phyloP scores from a whole-genome alignment of 2,329 filamentous ascomycete genomes.

The Dryadomyces quercivorus region DNA sequence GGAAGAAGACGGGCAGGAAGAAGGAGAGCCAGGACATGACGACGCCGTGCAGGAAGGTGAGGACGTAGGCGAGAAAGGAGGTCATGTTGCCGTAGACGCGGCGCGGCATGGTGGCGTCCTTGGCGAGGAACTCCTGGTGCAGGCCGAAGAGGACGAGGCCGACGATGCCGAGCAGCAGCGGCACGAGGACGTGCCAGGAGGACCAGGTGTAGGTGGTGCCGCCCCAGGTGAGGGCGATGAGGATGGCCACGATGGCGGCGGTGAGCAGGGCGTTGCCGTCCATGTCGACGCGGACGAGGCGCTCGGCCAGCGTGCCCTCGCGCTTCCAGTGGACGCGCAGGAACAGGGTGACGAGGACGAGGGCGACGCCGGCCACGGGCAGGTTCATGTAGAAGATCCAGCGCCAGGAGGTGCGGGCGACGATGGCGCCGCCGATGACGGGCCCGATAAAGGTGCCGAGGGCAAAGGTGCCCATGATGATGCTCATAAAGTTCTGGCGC shows the following conservation, averaged over 20 bases:
- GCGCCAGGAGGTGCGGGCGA: slow-evolving; percentile 9
- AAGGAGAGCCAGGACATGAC: slow-evolving; percentile 4
- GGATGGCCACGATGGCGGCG: slow-evolving; percentile 22
- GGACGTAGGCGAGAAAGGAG: background rate
- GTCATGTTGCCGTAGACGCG: slow-evolving; percentile 22
- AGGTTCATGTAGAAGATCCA: slow-evolving; percentile 26
- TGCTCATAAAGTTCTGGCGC: slow-evolving; percentile 9
- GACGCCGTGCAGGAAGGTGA: slow-evolving; percentile 15
- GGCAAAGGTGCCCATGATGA: slow-evolving; percentile 3
- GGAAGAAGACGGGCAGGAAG: slow-evolving; percentile 25
- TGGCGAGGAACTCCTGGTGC: slow-evolving; percentile 20
- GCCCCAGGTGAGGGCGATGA: slow-evolving; percentile 31
- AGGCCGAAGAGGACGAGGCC: slow-evolving; percentile 18
- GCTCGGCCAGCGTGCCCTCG: background rate
- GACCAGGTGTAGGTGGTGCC: slow-evolving; percentile 29
- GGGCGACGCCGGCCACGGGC: slow-evolving; percentile 24
- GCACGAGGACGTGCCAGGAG: slow-evolving; percentile 22
- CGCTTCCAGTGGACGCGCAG: slow-evolving; percentile 14
- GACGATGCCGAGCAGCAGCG: slow-evolving; percentile 22
- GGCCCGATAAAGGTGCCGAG: slow-evolving; percentile 10
- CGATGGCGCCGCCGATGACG: slow-evolving; percentile 10
- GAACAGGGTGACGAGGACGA: slow-evolving; percentile 15
- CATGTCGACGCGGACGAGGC: slow-evolving; percentile 19
- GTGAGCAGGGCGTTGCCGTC: slow-evolving; percentile 28
- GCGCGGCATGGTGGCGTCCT: slow-evolving; percentile 26